Conservation (phyloP, 2,329 filamentous ascomycete species). For the Aureobasidium sp. region DNA sequence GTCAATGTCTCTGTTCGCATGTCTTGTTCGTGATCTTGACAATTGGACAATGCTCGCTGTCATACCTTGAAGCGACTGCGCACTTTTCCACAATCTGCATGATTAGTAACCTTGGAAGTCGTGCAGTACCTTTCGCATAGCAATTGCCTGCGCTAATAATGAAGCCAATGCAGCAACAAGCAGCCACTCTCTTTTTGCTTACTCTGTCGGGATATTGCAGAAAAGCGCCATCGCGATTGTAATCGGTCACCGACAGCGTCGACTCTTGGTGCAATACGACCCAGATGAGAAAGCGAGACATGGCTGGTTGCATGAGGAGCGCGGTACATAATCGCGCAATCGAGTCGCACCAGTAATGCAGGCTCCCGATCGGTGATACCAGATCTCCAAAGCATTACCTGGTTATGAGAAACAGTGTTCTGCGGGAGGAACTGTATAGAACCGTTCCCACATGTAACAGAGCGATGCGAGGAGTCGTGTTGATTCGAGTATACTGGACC, state of each 20-base stretch:
- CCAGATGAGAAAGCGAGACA: neutral
- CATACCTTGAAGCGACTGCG: neutral
- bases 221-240: neutral
- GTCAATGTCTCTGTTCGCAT: neutral
- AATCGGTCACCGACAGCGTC: neutral
- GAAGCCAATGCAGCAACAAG: neutral
- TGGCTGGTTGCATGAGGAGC: neutral
- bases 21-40: neutral
- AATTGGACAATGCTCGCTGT: neutral
- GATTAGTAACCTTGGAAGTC: neutral
- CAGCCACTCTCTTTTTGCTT: neutral
- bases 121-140: neutral
- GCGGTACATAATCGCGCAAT: conserved; percentile 8
- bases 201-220: neutral
- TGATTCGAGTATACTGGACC: neutral
- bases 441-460: neutral
- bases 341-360: conserved; percentile 1
- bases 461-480: neutral
- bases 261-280: neutral
- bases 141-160: neutral
- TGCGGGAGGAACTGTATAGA: conserved; percentile 2
- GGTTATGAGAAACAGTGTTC: conserved; percentile 1
- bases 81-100: neutral
- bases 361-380: conserved; percentile 4
- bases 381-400: conserved; percentile 10